Conservation (phyloP, 805 yeast genomes). For the Wickerhamiella domercqiae region DNA sequence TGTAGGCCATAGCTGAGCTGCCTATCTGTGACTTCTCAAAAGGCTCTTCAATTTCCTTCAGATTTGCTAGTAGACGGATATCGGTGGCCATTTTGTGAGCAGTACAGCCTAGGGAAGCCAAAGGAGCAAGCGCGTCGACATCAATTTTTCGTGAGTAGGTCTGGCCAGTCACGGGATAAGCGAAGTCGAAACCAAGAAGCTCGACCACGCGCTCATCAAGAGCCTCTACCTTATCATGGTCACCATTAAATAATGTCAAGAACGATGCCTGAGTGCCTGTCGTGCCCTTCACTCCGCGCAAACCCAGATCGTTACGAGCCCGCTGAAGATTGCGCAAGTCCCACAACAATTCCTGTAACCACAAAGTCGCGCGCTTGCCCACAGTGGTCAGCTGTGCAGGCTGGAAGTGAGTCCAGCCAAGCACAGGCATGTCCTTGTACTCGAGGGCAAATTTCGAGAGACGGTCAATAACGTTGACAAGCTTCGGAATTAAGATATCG, state of each 20-base stretch:
- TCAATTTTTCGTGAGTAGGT: constrained; percentile 98
- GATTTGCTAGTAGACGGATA: constrained; percentile 83
- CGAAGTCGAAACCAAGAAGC: constrained; percentile 82
- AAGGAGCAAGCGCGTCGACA: constrained; percentile 81
- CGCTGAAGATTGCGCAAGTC: constrained; percentile 90
- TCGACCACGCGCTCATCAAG: constrained; percentile 86
- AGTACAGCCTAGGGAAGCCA: constrained; percentile 87
- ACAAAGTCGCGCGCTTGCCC: constrained; percentile 93
- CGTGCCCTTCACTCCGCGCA: constrained; percentile 97
- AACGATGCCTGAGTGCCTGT: constrained; percentile 98
- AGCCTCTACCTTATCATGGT: constrained; percentile 89
- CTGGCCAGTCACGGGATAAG: constrained; percentile 97
- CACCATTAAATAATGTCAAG: constrained; percentile 86
- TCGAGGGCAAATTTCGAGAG: constrained; percentile 74
- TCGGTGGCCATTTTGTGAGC: constrained; percentile 98
- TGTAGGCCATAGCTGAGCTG: constrained; percentile 97
- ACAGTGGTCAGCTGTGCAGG: constrained; percentile 98
- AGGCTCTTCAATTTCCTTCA: constrained; percentile 96
- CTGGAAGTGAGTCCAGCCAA: constrained; percentile 99
- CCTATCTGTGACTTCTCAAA: constrained; percentile 98
- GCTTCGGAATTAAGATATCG: constrained; percentile 82
- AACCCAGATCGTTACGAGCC: constrained; percentile 90
- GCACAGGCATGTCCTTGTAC: constrained; percentile 88
- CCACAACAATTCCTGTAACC: constrained; percentile 97
- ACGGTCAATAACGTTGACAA: constrained; percentile 90